Base-by-base conservation (phyloP, 495 filamentous ascomycete species). In the Aspergillus nidulans region DNA sequence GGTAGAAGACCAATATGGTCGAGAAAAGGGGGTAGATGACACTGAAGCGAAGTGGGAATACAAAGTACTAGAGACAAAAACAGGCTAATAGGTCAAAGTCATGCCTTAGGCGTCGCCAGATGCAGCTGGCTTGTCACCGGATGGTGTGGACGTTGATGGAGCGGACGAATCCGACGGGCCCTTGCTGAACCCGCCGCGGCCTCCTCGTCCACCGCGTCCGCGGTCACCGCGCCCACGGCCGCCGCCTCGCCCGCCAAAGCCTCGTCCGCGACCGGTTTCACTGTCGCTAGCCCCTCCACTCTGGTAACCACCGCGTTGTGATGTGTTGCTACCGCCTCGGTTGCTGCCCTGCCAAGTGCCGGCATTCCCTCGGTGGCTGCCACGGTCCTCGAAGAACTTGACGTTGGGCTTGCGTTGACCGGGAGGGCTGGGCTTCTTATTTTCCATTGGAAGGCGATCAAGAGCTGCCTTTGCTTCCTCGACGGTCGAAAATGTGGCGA, bases 271-370 rank as follows among this genome's bases (percentile, higher is more conserved):
- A n/a, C 83, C 83, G 58, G 72, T 82, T 63, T 95, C 90, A 50
- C 89, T 92, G 65, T 95, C 94, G 65, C 90, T 96, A 55, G 88
- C 85, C 51, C 78, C 84, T 50, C 77, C 85, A 63, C 85, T 92
- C 60, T 85, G 79, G 68, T 91, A 95, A 63, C 85, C 90, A 62
- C 85, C 90, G 60, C 80, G 85, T 61, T 76, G 78, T 44, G 75
- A 71, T 47, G 69, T 69, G 50, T 71, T 81, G 52, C 66, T 77
- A 34, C 57, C 57, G 4, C 86, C 82, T 13, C 84, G 77, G 68
- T 52, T 76, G 68, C 86, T 87, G 61, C 78, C 78, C 53, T 85
- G 83, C 89, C 90, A 90, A 53, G 81, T 86, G 32, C 89, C 88
- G 39, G 88, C 87, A 38, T 82, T 81, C 54, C 79, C 71, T 23